These are phyloP conservation scores for Cryptosporidium ubiquitum DNA, from an alignment of 169 alveolate species.

Conservation along the genomic window DNA sequence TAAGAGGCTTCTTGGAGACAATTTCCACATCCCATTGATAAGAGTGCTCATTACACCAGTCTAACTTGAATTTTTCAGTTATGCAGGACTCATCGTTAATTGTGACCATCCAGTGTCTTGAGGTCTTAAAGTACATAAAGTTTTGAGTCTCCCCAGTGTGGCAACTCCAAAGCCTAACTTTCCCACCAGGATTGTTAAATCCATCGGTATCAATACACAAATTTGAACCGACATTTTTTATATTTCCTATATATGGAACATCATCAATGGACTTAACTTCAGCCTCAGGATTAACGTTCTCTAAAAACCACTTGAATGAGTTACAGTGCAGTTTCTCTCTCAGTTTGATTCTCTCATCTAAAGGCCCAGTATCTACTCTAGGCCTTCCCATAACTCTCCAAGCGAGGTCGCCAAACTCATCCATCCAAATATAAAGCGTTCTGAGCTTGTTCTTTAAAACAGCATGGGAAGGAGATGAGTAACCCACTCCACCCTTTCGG, in stretches of 20 bases:
- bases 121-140: conserved; percentile 77
- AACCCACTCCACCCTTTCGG: conserved; percentile 80
- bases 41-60: conserved; percentile 62
- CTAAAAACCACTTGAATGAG: conserved; percentile 79
- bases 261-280: conserved; percentile 77
- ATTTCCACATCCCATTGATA: conserved; percentile 47
- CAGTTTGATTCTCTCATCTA: conserved; percentile 47
- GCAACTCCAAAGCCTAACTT: conserved; percentile 67
- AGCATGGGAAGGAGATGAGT: conserved; percentile 76
- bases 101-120: conserved; percentile 79
- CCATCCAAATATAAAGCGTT: conserved; percentile 80
- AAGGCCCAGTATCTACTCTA: conserved; percentile 54
- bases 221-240: conserved; percentile 61
- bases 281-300: conserved; percentile 79
- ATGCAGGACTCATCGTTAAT: conserved; percentile 79
- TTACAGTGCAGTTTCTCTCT: conserved; percentile 71
- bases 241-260: conserved; percentile 79
- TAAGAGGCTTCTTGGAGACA: not conserved
- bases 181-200: conserved; percentile 59
- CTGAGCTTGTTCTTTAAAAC: conserved; percentile 75
- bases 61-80: conserved; percentile 34
- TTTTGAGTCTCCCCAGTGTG: conserved; percentile 64
- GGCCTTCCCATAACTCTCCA: conserved; percentile 75
- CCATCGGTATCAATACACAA: conserved; percentile 61
- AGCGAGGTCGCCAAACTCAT: conserved; percentile 74